Evolutionary conservation across 228 moss, liverwort and hornwort species (phyloP).

Genomic region (Sphagnum fallax): DNA sequence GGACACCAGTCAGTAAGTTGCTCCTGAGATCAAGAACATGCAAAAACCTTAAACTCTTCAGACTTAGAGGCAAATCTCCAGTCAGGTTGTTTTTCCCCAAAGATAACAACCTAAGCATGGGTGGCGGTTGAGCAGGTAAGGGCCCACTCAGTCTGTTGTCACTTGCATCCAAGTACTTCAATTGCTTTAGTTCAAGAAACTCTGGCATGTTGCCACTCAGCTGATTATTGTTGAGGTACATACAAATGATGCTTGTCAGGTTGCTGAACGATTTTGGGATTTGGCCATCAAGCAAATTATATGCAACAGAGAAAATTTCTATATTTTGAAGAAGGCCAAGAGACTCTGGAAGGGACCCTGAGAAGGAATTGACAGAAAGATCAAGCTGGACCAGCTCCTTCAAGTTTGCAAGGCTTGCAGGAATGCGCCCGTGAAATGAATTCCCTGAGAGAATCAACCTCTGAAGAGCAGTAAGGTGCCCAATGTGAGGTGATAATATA

Average conservation of each 20-base stretch:
- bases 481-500: slow-evolving; percentile 37
- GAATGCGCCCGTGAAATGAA: slow-evolving; percentile 35
- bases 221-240: slow-evolving; percentile 36
- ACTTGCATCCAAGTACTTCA: slow-evolving; percentile 42
- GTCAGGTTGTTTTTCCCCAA: slow-evolving; percentile 29
- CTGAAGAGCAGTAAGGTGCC: slow-evolving; percentile 43
- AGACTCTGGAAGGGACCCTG: slow-evolving; percentile 30
- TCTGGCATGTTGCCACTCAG: slow-evolving; percentile 31
- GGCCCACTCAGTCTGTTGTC: slow-evolving; percentile 35
- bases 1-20: slow-evolving; percentile 28
- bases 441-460: slow-evolving; percentile 33
- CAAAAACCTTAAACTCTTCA: slow-evolving; percentile 28
- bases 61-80: slow-evolving; percentile 32
- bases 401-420: slow-evolving; percentile 24
- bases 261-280: slow-evolving; percentile 28
- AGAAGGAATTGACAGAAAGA: slow-evolving; percentile 43
- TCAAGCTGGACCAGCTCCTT: slow-evolving; percentile 31
- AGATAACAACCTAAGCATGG: slow-evolving; percentile 20
- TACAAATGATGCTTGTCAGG: slow-evolving; percentile 24
- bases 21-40: slow-evolving; percentile 49
- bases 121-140: slow-evolving; percentile 9
- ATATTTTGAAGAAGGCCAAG: slow-evolving; percentile 31
- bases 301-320: slow-evolving; percentile 25
- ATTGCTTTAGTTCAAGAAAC: slow-evolving; percentile 18
- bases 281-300: slow-evolving; percentile 34